Conservation (phyloP, 345 rosid genomes). For the Heritiera littoralis region DNA sequence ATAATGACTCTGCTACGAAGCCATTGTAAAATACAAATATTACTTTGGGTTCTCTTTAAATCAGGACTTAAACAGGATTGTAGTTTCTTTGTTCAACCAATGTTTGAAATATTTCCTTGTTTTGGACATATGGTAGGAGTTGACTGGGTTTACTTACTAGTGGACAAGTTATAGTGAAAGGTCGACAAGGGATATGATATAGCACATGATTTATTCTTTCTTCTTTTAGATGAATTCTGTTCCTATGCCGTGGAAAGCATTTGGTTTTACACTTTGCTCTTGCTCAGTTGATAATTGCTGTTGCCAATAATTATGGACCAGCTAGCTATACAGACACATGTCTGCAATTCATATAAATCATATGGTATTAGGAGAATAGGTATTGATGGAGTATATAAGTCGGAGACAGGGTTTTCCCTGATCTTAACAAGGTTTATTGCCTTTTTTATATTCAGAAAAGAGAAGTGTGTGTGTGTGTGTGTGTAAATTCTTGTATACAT, state of each 20-base stretch:
- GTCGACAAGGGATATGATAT: neutral
- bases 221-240: neutral
- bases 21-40: neutral
- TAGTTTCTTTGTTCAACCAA: conserved; percentile 1
- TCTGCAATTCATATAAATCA: neutral
- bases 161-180: neutral
- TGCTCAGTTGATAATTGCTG: neutral
- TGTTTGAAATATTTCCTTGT: neutral
- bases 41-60: conserved; percentile 3
- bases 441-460: conserved; percentile 1
- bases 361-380: too few species aligned
- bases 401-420: neutral
- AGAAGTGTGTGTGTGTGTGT: neutral
- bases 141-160: conserved; percentile 16
- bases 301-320: neutral
- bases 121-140: neutral
- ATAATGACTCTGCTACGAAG: conserved; percentile 2
- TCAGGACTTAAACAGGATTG: neutral
- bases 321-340: neutral
- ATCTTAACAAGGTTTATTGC: neutral
- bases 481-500: neutral
- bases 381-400: neutral
- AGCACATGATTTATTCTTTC: neutral
- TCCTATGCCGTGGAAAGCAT: neutral
- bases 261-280: neutral